Percentiles rank a stretch among this genome's conserved stretches.
These are phyloP conservation scores for Pichia insulana DNA, from an alignment of 805 yeast species.

Conservation along the genomic window DNA sequence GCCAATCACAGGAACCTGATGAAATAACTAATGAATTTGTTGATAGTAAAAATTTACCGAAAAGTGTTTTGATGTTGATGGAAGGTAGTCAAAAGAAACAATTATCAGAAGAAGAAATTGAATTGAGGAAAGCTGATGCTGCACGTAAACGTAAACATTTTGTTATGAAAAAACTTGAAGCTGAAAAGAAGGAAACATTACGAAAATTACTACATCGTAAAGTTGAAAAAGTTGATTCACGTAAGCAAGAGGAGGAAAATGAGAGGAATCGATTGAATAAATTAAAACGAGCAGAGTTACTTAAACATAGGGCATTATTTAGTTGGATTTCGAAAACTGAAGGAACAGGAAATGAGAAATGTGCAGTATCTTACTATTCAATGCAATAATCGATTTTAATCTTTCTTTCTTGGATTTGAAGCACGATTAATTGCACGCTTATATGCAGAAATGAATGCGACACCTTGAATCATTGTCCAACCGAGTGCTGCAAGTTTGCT, in stretches of 20 bases:
- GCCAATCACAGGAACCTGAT: conserved; percentile 22
- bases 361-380: conserved; percentile 16
- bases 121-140: conserved; percentile 73
- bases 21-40: conserved; percentile 3
- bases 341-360: conserved; percentile 11
- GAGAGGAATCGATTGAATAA: conserved; percentile 15
- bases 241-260: conserved; percentile 24
- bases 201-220: conserved; percentile 79
- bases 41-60: conserved; percentile 12
- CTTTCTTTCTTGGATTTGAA: conserved; percentile 13
- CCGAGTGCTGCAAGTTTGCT: conserved; percentile 43
- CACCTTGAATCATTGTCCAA: conserved; percentile 56
- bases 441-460: conserved; percentile 40
- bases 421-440: conserved; percentile 10
- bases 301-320: conserved; percentile 38
- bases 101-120: conserved; percentile 77
- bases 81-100: conserved; percentile 42
- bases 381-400: conserved; percentile 6
- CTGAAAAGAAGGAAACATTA: conserved; percentile 86
- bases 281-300: conserved; percentile 27
- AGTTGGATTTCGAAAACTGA: conserved; percentile 31
- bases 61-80: conserved; percentile 28
- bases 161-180: conserved; percentile 74
- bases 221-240: conserved; percentile 58
- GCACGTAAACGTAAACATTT: conserved; percentile 84